Evolutionary conservation across 306 rosid genomes (phyloP).

Genomic region (Cajanus cajan): DNA sequence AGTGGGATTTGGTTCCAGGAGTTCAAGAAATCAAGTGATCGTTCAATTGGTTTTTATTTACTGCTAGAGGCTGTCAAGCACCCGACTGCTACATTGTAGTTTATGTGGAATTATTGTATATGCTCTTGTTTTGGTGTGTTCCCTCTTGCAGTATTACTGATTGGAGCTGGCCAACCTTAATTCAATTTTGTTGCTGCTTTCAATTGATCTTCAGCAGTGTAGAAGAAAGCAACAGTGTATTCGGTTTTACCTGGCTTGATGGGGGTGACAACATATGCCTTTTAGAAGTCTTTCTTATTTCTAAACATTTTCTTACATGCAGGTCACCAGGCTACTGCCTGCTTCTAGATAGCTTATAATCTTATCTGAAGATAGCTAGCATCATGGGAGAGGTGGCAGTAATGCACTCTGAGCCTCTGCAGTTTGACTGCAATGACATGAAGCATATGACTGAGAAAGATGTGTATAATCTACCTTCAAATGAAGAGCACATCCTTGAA

Average conservation of each 20-base stretch:
- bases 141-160: conserved; percentile 56
- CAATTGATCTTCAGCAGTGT: conserved; percentile 67
- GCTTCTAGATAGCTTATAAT: conserved; percentile 29
- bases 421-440: conserved; percentile 39
- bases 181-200: conserved; percentile 73
- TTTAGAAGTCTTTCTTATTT: conserved; percentile 36
- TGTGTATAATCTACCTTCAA: conserved; percentile 26
- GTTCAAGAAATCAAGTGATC: conserved; percentile 75
- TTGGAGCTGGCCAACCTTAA: conserved; percentile 54
- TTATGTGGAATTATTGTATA: conserved; percentile 57
- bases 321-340: conserved; percentile 55
- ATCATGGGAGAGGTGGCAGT: conserved; percentile 52
- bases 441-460: conserved; percentile 35
- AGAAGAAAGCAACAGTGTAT: conserved; percentile 67
- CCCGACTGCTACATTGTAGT: conserved; percentile 51
- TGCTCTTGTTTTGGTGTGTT: conserved; percentile 70
- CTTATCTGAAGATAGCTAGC: conserved; percentile 29
- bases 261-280: conserved; percentile 47
- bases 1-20: conserved; percentile 69
- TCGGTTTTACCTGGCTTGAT: conserved; percentile 56
- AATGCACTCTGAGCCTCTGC: conserved; percentile 43
- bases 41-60: conserved; percentile 49
- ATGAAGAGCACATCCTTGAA: conserved; percentile 23
- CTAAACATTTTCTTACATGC: conserved; percentile 51
- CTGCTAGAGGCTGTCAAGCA: conserved; percentile 62